A percentile compares a stretch with the other conserved stretches of the same genome.
Conservation (phyloP, 352 stramenopile genomes). For the Phytophthora aleatoria region DNA sequence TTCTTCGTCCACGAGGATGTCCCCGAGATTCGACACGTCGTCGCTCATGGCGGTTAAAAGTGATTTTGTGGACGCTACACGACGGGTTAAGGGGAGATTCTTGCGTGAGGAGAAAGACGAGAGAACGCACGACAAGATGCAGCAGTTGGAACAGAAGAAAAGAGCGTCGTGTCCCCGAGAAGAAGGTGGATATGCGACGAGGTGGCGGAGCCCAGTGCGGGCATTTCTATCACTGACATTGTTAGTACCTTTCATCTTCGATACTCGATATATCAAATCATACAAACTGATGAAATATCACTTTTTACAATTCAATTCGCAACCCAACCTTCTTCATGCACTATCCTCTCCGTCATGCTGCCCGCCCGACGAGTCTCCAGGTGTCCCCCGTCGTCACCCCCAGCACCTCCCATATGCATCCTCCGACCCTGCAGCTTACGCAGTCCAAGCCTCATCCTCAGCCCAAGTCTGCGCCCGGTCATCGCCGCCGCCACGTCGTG, state of each 20-base stretch:
- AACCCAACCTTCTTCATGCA: slow-evolving; percentile 5
- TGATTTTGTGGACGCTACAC: not conserved
- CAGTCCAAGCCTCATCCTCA: slow-evolving; percentile 5
- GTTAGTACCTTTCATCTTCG: not conserved
- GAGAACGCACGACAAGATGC: not conserved
- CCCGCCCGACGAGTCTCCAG: slow-evolving; percentile 7
- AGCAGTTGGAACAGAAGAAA: not conserved
- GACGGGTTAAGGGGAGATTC: not conserved
- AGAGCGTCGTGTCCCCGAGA: slow-evolving; percentile 4
- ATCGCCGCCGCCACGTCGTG: slow-evolving; percentile 45
- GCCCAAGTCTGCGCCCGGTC: slow-evolving; percentile 21
- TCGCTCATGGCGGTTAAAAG: slow-evolving; percentile 29
- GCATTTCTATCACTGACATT: slow-evolving; percentile 8
- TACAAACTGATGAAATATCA: not conserved
- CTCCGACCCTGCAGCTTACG: not conserved
- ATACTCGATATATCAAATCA: slow-evolving; percentile 3
- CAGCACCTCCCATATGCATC: not conserved
- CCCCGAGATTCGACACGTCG: slow-evolving; percentile 20
- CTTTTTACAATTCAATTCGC: not conserved
- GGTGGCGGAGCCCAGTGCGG: not conserved
- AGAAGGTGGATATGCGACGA: slow-evolving; percentile 19
- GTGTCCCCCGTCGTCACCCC: slow-evolving; percentile 21
- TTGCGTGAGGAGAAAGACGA: not conserved
- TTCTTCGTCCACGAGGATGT: slow-evolving; percentile 42
- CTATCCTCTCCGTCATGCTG: slow-evolving; percentile 9